Evolutionary conservation across 2,329 filamentous ascomycete genomes (phyloP), one percentile per base, ranked within the genome.

Genomic region (Trichophyton mentagrophytes): DNA sequence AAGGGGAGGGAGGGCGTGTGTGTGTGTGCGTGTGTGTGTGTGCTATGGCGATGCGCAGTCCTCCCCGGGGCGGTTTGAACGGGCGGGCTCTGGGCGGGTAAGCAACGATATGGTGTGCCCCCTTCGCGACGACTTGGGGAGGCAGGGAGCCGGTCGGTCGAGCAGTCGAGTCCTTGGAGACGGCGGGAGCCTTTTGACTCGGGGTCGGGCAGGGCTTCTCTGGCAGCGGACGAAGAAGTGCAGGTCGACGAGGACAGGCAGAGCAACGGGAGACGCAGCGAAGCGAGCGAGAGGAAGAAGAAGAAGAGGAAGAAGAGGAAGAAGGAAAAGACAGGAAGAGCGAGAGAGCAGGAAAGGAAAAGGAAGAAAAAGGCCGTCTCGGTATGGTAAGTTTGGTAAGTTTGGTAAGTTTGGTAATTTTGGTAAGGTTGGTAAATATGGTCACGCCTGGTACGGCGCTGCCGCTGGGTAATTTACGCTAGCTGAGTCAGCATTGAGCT

Each of bases 21-120:
- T n/a, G n/a, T n/a, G n/a, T n/a, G n/a, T n/a, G n/a, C n/a, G n/a
- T n/a, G n/a, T n/a, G n/a, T 38, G 17, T 44, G 2, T 44, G 11
- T 13, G 33, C 33, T 38, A 38, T 38, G 33, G 38, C 44, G 59
- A 57, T 58, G 61, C 60, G 55, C 55, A 53, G 9, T n/a, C 7
- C n/a, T n/a, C 13, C 13, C 13, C 8, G 22, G 27, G 15, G 15
- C 20, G 49, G 49, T 7, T 25, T 53, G 49, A 22, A 30, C 17
- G 49, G 22, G 17, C 13, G 49, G 27, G 33, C 33, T 38, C 33
- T 13, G 33, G 33, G 33, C 33, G 33, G 33, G 33, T 38, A 38
- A 38, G 33, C 8, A 38, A 3, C 33, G 33, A 38, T 13, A 9
- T 13, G 8, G 33, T 38, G 33, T 38, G 33, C 33, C 33, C 20